Base-by-base conservation (phyloP, 306 rosid genomes). In the Pterocarpus santalinus region DNA sequence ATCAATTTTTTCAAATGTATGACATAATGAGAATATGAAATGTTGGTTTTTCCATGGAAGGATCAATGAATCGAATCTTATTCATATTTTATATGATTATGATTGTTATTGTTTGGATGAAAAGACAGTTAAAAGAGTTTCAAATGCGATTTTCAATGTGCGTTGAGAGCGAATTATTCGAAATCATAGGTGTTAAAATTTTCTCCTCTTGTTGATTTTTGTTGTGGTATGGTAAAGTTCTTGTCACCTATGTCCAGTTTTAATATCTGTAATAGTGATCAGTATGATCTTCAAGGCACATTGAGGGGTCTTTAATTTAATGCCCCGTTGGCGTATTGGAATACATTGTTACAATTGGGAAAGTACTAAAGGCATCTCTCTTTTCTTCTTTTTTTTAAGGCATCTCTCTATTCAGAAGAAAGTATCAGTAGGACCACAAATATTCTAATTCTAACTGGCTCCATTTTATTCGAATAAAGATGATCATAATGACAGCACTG, bases 351-450 rank as follows among this genome's bases (percentile, higher is more conserved):
- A 1, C 39, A 11, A 30, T 16, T 65, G 67, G 57, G 2, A 80
- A 41, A 73, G 69, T 53, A 46, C 9, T 46, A 55, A 79, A 60
- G 71, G 73, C 65, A 49, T 49, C 51, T 46, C 80, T 75, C 35
- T 74, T 64, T 55, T 17, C 55, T 55, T 16, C 61, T 16, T 55
- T 32, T 55, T 55, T 55, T 60, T 14, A 69, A 49, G 60, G 72
- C 8, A 30, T 14, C 16, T 13, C 60, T 43, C 47, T 74, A 58
- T 55, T 14, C 63, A 15, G 56, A 70, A 81, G 55, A 73, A 66
- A 69, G 44, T 3, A 35, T 62, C 46, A 63, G 85, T 81, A 63
- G 84, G 86, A 81, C 73, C 83, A 17, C 39, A 22, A 33, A 38
- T 62, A 73, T 70, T 52, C 3, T 41, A 22, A 36, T 77, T 77